Conservation (phyloP, 139 green algal genomes). For the Haematococcus lacustris region DNA sequence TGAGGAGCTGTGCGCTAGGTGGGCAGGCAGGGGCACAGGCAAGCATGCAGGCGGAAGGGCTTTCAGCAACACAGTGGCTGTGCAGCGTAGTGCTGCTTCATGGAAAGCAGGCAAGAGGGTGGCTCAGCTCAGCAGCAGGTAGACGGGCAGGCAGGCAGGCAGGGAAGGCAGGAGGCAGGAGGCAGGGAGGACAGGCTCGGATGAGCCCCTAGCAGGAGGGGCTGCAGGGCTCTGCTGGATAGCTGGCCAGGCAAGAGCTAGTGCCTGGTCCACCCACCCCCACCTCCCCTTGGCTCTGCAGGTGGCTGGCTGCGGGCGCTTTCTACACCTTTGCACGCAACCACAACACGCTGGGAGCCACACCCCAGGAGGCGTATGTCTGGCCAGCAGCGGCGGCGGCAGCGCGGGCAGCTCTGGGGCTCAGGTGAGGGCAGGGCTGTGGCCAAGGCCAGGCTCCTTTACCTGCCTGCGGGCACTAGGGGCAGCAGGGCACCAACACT, state of each 20-base stretch:
- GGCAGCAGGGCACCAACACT: too few species aligned
- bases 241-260: background rate
- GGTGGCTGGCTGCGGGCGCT: conserved; percentile 54
- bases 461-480: too few species aligned
- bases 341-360: conserved; percentile 33
- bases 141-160: too few species aligned
- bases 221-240: too few species aligned
- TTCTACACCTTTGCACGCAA: conserved; percentile 67
- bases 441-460: background rate
- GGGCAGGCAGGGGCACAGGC: background rate
- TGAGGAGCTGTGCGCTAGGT: conserved; percentile 40
- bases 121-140: too few species aligned
- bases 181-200: too few species aligned
- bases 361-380: conserved; percentile 60
- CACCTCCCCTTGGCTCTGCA: too few species aligned
- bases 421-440: conserved; percentile 25
- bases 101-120: too few species aligned
- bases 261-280: background rate
- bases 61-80: too few species aligned
- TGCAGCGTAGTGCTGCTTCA: too few species aligned
- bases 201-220: too few species aligned
- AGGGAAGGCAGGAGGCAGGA: too few species aligned
- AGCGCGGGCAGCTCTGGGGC: conserved; percentile 30
- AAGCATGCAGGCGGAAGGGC: background rate
- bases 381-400: conserved; percentile 53